Evolutionary conservation across 2,329 filamentous ascomycete genomes (phyloP), one percentile per base, ranked within the genome.

Genomic region (Paramyrothecium sp.): DNA sequence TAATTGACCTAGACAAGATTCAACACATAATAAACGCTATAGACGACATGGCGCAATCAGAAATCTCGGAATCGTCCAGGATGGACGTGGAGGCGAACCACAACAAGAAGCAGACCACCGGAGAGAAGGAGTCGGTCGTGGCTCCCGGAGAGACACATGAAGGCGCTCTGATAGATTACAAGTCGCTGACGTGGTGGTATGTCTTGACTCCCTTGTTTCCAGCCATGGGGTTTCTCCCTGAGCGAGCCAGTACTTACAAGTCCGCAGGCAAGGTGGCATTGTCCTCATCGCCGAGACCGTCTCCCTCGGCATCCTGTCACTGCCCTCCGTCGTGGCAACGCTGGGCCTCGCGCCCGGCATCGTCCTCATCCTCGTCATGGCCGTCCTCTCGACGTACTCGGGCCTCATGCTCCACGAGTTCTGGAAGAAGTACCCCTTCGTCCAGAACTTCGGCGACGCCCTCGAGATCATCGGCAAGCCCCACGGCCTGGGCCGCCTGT

Each of bases 271-370:
- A 70, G 78, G 76, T 34, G 73, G 74, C 2, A 71, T 78, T 22
- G 70, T 78, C 48, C 62, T 78, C 56, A 74, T 78, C 53, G 76
- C 76, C 16, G 76, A 78, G 56, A 78, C 76, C 2, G 75, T 78
- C 56, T 78, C 74, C 0, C 73, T 79, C n/a, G 77, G 77, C 1
- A 78, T 79, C 69, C 89, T 92, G 75, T 91, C 88, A 0, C 90
- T 92, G 60, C 89, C 89, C 1, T 90, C 87, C 67, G 90, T 89
- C 0, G 87, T 92, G 67, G 88, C 89, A 3, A 76, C 87, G 13
- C 78, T 92, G 48, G 89, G 89, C 3, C 79, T 92, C 16, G 87
- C 89, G 2, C 89, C 89, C 0, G 89, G 89, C n/a, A 75, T 92
- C 55, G 83, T 91, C 59, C 69, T 91, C 68, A 91, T 90, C 48